Evolutionary conservation across 768 basidiomycete species (phyloP).

Genomic region (Cytidiella melzeri): DNA sequence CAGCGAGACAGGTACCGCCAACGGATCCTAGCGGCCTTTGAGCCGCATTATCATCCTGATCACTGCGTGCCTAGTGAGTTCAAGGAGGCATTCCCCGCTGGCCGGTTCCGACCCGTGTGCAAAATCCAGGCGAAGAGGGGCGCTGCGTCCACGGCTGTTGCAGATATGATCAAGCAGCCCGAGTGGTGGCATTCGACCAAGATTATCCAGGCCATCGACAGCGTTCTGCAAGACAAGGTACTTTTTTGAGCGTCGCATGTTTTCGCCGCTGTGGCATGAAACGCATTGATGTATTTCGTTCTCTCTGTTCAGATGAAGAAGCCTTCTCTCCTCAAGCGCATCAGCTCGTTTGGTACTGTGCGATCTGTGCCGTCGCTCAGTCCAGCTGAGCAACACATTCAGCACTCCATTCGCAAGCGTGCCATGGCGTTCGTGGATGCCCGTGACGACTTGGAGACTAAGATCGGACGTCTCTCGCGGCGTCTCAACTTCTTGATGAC

Average conservation of each 20-base stretch:
- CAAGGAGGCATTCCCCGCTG: conserved; percentile 92
- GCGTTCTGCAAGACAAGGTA: conserved; percentile 80
- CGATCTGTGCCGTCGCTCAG: conserved; percentile 70
- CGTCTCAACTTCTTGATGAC: conserved; percentile 90
- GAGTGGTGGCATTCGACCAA: conserved; percentile 94
- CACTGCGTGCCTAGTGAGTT: conserved; percentile 86
- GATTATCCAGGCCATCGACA: conserved; percentile 87
- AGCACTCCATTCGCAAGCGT: conserved; percentile 84
- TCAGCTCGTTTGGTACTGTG: conserved; percentile 68
- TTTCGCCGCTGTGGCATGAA: not conserved
- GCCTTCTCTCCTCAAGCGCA: conserved; percentile 79
- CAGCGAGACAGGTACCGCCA: conserved; percentile 78
- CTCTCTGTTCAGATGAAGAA: conserved; percentile 83
- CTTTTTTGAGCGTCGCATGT: conserved; percentile 14
- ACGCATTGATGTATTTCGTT: conserved; percentile 2
- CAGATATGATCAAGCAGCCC: conserved; percentile 85
- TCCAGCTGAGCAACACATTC: conserved; percentile 77
- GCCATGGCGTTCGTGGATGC: conserved; percentile 95
- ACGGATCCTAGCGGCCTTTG: conserved; percentile 70
- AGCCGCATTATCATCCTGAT: conserved; percentile 85
- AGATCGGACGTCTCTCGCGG: conserved; percentile 81
- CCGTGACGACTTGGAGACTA: conserved; percentile 88
- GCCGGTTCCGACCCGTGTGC: conserved; percentile 85
- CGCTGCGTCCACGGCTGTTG: conserved; percentile 72
- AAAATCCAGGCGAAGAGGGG: conserved; percentile 84